Conservation (phyloP, 2,329 filamentous ascomycete species). For the Phaeosphaeria sp. region DNA sequence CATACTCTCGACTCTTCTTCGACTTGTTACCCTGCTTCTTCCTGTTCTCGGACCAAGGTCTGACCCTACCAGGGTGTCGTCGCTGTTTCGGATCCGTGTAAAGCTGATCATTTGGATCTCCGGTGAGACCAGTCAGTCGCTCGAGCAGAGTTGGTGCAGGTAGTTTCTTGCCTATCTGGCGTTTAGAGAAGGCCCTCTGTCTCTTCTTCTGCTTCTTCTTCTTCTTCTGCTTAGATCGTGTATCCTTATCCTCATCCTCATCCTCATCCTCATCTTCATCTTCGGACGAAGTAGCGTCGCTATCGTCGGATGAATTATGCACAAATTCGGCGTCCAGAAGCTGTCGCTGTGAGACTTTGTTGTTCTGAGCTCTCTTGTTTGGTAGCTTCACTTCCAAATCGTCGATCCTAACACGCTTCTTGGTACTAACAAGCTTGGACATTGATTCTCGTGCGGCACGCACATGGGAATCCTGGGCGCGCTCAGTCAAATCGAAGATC, state of each 20-base stretch:
- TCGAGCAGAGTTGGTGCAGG: slow-evolving; percentile 37
- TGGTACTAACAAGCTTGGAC: slow-evolving; percentile 8
- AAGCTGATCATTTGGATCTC: slow-evolving; percentile 37
- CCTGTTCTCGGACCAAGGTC: slow-evolving; percentile 23
- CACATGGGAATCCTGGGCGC: background rate
- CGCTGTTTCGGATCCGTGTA: slow-evolving; percentile 26
- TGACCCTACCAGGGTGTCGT: slow-evolving; percentile 1
- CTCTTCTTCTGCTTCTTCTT: slow-evolving; percentile 8
- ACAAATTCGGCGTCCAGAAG: slow-evolving; percentile 1
- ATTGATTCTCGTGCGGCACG: background rate
- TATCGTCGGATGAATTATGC: slow-evolving; percentile 13
- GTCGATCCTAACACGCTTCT: slow-evolving; percentile 29
- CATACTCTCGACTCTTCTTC: slow-evolving; percentile 22
- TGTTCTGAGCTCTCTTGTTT: slow-evolving; percentile 20
- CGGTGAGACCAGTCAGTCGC: slow-evolving; percentile 44
- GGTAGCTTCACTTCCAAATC: slow-evolving; percentile 12
- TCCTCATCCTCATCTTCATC: slow-evolving; percentile 14
- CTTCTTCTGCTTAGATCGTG: slow-evolving; percentile 5
- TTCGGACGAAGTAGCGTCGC: slow-evolving; percentile 16
- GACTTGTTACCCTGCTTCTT: slow-evolving; percentile 12
- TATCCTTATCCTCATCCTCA: slow-evolving; percentile 16
- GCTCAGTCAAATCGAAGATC: background rate
- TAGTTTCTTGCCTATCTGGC: slow-evolving; percentile 11
- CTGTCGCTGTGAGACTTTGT: background rate
- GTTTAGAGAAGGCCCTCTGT: slow-evolving; percentile 2